Evolutionary conservation across 1,284 basidiomycete genomes (phyloP), one percentile per base, ranked within the genome.

Genomic region (Amylostereum chailletii): DNA sequence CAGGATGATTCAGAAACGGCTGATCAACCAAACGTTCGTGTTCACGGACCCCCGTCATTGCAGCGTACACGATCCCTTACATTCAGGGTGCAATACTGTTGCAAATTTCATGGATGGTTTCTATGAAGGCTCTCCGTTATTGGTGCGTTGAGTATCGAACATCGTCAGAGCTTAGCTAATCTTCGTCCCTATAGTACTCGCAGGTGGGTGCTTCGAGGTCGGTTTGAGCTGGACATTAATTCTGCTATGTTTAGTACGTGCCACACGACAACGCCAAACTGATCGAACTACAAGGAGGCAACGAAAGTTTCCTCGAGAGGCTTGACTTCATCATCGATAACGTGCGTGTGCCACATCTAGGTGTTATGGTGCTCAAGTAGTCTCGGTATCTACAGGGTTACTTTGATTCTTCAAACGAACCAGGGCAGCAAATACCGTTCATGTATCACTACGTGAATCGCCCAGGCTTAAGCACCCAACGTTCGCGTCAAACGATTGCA

Each of bases 31-130:
- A 3, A 76, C 75, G 0, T 83, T 77, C 63, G 78, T 76, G 56
- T 81, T 74, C 53, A 83, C 80, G 4, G 80, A 83, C 59, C 81
- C 81, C 0, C 65, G 81, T 19, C 81, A 83, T 60, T 85, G 81
- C 57, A 82, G 79, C 57, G 68, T 76, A 36, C 72, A 82, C 52
- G 80, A 82, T 57, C 80, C 79, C 0, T 62, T 65, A 2, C 62
- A 71, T 33, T 70, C 78, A 2, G 79, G 77, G 1, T 84, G 81
- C 55, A 83, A 79, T 65, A 62, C 83, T 54, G 75, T 81, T 56
- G 74, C 77, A 4, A 69, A 66, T 1, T 75, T 76, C 43, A 61
- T 69, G 5, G 80, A 83, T 58, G 81, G 81, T 0, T 84, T 83
- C 58, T 84, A 84, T 56, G 81, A 84, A 64, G 69, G 74, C 33